phyloP scores from a whole-genome alignment of 139 green algal genomes.

The Mesotaenium endlicherianum region DNA sequence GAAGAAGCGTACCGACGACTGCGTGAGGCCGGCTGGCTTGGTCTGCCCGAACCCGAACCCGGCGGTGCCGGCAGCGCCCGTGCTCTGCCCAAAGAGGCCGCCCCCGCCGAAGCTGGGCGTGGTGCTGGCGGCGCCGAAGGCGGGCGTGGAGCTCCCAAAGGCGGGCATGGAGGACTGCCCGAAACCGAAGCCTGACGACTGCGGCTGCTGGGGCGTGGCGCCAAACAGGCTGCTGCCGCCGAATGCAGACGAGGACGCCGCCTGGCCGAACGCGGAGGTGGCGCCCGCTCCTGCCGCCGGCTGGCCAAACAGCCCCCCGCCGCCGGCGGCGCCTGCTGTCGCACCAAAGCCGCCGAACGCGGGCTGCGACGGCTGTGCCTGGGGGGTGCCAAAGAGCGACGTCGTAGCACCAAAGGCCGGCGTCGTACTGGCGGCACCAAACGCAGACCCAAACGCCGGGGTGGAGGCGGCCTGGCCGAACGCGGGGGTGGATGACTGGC shows the following conservation, averaged over 20 bases:
- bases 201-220: neutral
- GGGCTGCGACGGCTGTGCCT: conserved; percentile 6
- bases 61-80: neutral
- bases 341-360: conserved; percentile 47
- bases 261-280: conserved; percentile 11
- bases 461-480: conserved; percentile 47
- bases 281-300: too few relatives aligned
- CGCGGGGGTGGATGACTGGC: conserved; percentile 23
- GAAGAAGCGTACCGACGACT: conserved; percentile 10
- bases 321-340: neutral
- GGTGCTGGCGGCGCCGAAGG: neutral
- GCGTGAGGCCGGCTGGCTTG: conserved; percentile 15
- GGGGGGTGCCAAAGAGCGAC: conserved; percentile 54
- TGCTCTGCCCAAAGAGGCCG: conserved; percentile 38
- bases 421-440: conserved; percentile 37
- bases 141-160: conserved; percentile 17
- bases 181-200: conserved; percentile 50
- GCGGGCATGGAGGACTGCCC: conserved; percentile 30
- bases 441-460: conserved; percentile 51
- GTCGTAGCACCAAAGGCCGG: conserved; percentile 36
- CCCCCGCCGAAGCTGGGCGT: conserved; percentile 48
- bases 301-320: conserved; percentile 6
- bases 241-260: neutral
- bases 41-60: conserved; percentile 28
- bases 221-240: conserved; percentile 31